Percentiles rank a stretch among this genome's conserved stretches.
These are phyloP conservation scores for Phytophthora litchii DNA, from an alignment of 352 stramenopile species.

Conservation along the genomic window DNA sequence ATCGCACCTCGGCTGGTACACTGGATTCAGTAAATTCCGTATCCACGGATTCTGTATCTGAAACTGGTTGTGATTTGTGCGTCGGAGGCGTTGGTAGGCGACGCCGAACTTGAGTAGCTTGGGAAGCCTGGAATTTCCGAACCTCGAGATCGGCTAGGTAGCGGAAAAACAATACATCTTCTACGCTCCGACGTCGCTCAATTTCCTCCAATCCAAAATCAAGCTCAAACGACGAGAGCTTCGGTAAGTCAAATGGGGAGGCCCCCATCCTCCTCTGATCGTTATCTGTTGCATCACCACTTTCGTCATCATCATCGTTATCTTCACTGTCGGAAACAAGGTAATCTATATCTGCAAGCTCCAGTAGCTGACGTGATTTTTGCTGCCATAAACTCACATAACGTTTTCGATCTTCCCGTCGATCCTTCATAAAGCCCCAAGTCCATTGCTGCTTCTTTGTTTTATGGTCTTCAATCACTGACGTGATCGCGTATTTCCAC, in stretches of 20 bases:
- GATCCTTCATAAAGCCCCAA: constrained; percentile 85
- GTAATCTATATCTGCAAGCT: constrained; percentile 44
- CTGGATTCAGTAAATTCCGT: constrained; percentile 75
- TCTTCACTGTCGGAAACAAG: constrained; percentile 64
- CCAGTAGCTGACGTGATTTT: constrained; percentile 33
- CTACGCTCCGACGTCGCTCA: constrained; percentile 68
- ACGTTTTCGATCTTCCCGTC: constrained; percentile 74
- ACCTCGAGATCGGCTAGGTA: constrained; percentile 74
- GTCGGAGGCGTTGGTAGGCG: constrained; percentile 46
- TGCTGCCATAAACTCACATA: constrained; percentile 78
- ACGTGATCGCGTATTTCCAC: constrained; percentile 84
- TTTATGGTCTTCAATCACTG: constrained; percentile 62
- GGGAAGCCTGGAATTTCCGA: constrained; percentile 35
- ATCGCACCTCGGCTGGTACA: constrained; percentile 73
- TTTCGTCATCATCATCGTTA: constrained; percentile 50
- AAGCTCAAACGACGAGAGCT: constrained; percentile 33
- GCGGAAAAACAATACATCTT: constrained; percentile 88
- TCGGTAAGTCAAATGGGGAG: constrained; percentile 12
- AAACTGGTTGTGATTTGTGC: constrained; percentile 54
- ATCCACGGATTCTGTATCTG: constrained; percentile 82
- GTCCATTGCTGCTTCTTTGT: constrained; percentile 74
- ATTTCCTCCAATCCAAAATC: constrained; percentile 69
- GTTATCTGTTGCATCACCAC: constrained; percentile 21
- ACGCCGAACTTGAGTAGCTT: constrained; percentile 24
- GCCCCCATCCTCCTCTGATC: constrained; percentile 9